These are phyloP conservation scores for Rehmannia glutinosa DNA, from an alignment of 257 asterid genomes.

Conservation along the genomic window DNA sequence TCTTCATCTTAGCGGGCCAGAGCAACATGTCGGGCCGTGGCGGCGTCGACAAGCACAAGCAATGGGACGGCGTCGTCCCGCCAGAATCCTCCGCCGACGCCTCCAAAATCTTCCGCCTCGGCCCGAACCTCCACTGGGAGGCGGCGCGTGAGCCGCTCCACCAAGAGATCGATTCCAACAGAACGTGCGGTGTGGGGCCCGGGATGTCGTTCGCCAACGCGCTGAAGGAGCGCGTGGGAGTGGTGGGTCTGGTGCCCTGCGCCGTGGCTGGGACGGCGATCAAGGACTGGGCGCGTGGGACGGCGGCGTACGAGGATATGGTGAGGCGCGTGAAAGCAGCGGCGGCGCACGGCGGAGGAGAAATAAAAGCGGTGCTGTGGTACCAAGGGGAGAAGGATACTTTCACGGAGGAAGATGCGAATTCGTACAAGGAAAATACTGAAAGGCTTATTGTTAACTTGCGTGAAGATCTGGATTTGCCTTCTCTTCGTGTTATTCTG, in stretches of 20 bases:
- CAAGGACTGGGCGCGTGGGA: constrained; percentile 67
- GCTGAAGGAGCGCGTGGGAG: constrained; percentile 36
- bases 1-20: constrained; percentile 81
- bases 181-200: constrained; percentile 74
- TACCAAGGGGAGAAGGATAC: constrained; percentile 91
- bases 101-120: constrained; percentile 54
- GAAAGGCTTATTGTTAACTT: constrained; percentile 44
- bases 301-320: constrained; percentile 47
- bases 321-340: constrained; percentile 48
- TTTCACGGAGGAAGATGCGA: constrained; percentile 38
- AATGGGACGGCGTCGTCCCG: constrained; percentile 74
- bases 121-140: constrained; percentile 50
- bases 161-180: constrained; percentile 58
- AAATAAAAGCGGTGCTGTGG: constrained; percentile 68
- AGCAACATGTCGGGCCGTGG: too few relatives aligned
- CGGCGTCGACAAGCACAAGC: constrained; percentile 44
- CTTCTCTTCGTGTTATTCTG: constrained; percentile 59
- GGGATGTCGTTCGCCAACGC: constrained; percentile 79
- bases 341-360: constrained; percentile 35
- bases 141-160: constrained; percentile 76
- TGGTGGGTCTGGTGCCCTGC: constrained; percentile 71
- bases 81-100: constrained; percentile 48
- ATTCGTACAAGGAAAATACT: constrained; percentile 45
- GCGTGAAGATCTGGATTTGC: constrained; percentile 52
- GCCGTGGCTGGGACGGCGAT: constrained; percentile 83